Evolutionary conservation across 768 basidiomycete genomes (phyloP).

Genomic region (Suillus clintonianus): DNA sequence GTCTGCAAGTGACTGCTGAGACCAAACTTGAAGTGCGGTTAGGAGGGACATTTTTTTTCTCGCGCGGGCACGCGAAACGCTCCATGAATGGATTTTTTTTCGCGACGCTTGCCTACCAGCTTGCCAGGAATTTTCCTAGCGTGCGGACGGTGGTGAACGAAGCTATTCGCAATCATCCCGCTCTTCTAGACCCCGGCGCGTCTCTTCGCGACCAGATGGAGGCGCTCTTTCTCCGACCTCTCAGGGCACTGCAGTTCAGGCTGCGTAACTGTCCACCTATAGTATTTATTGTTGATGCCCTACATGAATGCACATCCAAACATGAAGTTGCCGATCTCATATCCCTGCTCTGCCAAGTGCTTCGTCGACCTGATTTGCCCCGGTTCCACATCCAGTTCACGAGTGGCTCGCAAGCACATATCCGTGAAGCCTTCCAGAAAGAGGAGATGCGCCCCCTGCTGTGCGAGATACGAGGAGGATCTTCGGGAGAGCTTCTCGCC

Average conservation of each 20-base stretch:
- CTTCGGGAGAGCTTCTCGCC: neutral
- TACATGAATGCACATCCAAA: neutral
- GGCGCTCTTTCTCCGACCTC: neutral
- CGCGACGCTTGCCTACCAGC: neutral
- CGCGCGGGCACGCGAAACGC: neutral
- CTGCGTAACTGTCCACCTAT: neutral
- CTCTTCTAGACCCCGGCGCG: neutral
- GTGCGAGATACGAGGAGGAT: neutral
- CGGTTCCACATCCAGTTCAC: neutral
- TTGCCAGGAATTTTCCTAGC: neutral
- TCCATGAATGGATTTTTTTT: neutral
- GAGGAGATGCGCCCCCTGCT: neutral
- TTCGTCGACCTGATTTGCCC: neutral
- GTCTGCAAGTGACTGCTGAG: too few relatives aligned
- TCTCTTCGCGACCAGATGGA: neutral
- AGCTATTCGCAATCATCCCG: neutral
- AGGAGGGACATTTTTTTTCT: neutral
- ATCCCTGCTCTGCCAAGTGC: neutral
- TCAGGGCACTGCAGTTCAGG: too few relatives aligned
- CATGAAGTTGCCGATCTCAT: neutral
- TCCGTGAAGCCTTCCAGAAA: neutral
- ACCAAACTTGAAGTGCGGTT: too few relatives aligned
- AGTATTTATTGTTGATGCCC: neutral
- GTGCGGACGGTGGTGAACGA: neutral
- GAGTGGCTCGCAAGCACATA: neutral